Base-by-base conservation (phyloP, 2,329 filamentous ascomycete species). In the Colletotrichum magnum region DNA sequence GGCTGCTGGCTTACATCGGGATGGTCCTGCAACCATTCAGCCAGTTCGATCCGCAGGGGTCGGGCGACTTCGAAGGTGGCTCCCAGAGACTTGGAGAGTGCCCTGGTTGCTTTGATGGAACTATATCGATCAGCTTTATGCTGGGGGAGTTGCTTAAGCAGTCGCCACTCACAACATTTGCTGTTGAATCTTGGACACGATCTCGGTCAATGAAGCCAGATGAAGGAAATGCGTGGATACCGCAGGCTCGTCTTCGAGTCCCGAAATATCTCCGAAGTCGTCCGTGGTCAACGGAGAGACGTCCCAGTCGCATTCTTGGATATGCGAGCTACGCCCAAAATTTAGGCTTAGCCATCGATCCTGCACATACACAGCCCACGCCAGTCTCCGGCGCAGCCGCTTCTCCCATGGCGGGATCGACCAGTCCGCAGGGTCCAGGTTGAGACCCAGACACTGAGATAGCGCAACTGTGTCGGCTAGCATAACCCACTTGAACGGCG, bases 401-500 rank as follows among this genome's bases (percentile, higher is more conserved):
- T 58, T 68, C 32, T 68, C 65, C 65, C 65, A 68, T 2, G 15
- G 24, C 0, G 65, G 65, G 18, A 68, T 54, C 41, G 65, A 53
- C 65, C 65, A 68, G 0, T 58, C 53, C 9, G 13, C 15, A 2
- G 65, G 65, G 21, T 64, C 65, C 12, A 68, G 52, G 2, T 68
- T 68, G 26, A 68, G 59, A 2, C 65, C 65, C 0, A 68, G 52
- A 15, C 60, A 68, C 41, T 68, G 65, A 0, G 65, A 60, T 0
- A 68, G 52, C 3, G 65, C 65, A 0, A 64, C 65, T 0, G 65
- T 68, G 65, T 68, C 65, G 10, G 60, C 65, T 0, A 68, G 53
- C 65, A 68, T 68, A 13, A 64, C 53, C 65, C 65, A 68, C 47
- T 68, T 68, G 47, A 68, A 68, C 12, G 65, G 65, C 13, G 65